Evolutionary conservation across 768 basidiomycete species (phyloP), one percentile per base, ranked within the genome.

Genomic region (Pleurotus platypus): DNA sequence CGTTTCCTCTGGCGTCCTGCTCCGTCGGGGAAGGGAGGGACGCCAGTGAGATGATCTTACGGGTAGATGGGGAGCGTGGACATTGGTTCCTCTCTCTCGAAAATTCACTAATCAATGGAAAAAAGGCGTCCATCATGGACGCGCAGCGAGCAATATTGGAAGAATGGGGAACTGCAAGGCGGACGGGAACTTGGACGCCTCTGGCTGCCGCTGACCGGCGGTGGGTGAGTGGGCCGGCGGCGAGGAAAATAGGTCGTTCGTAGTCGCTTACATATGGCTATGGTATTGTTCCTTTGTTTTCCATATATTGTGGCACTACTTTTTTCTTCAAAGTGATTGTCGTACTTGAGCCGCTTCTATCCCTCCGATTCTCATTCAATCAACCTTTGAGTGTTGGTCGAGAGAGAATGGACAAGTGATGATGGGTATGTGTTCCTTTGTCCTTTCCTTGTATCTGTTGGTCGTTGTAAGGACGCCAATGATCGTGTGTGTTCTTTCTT

Each of bases 31-130:
- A 68, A 5, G 73, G 73, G 37, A 66, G 73, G 56, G 69, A 71
- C 38, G 57, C 63, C 16, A 66, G 68, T 2, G 73, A 74, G 61
- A 58, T 73, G 42, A 64, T 72, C 9, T 59, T 74, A 30, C 64
- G 66, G 20, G 65, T 67, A 24, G 55, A 62, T 15, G 67, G 65
- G 12, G 63, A 69, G 58, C 56, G 68, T 39, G 72, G 70, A 11
- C 70, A 73, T 59, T 74, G 73, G 73, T 65, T 67, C 59, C 62
- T 74, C 30, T 68, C 66, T 15, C 57, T 74, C 18, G 59, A 63
- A 11, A 63, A 68, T 50, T 62, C 69, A 1, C 16, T 64, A 2
- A 64, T 74, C 18, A 49, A 65, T 49, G 72, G 73, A 8, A 57
- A 59, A 27, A 62, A 56, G 15, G 57, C 54, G 26, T 45, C 54